A percentile compares a stretch with the other conserved stretches of the same genome.
Evolutionary conservation across 305 asterid genomes (phyloP).

Genomic region (Lippia alba): DNA sequence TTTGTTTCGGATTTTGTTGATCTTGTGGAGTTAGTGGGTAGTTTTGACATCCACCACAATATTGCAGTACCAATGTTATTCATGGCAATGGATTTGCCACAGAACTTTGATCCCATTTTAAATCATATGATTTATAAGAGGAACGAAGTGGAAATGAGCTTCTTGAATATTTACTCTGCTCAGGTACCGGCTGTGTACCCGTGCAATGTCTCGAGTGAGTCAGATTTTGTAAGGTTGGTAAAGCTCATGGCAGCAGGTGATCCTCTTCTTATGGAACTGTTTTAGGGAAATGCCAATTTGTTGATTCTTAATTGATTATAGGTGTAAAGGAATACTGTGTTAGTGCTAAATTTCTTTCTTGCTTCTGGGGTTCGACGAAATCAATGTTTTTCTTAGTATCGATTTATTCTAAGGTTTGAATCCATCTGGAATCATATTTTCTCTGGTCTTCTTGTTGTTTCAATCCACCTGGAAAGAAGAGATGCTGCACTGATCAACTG

Average conservation of each 20-base stretch:
- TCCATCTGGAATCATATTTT: no score
- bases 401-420: no score
- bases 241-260: conserved; percentile 79
- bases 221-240: conserved; percentile 66
- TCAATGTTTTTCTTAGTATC: no score
- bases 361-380: no score
- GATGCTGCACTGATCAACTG: no score
- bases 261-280: conserved; percentile 71
- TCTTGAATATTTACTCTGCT: conserved; percentile 54
- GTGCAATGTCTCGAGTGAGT: conserved; percentile 61
- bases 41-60: conserved; percentile 69
- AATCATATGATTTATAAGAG: conserved; percentile 62
- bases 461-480: no score
- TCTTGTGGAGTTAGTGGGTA: conserved; percentile 68
- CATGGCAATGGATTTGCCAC: conserved; percentile 67
- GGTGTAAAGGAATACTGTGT: not conserved
- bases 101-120: conserved; percentile 63
- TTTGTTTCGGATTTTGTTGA: conserved; percentile 62
- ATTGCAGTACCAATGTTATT: conserved; percentile 78
- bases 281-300: conserved; percentile 20
- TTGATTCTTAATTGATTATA: not conserved
- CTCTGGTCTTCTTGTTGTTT: no score
- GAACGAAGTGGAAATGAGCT: conserved; percentile 18
- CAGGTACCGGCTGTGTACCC: conserved; percentile 76
- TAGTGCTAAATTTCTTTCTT: no score